Evolutionary conservation across 306 rosid species (phyloP).

Genomic region (Oemleria cerasiformis): DNA sequence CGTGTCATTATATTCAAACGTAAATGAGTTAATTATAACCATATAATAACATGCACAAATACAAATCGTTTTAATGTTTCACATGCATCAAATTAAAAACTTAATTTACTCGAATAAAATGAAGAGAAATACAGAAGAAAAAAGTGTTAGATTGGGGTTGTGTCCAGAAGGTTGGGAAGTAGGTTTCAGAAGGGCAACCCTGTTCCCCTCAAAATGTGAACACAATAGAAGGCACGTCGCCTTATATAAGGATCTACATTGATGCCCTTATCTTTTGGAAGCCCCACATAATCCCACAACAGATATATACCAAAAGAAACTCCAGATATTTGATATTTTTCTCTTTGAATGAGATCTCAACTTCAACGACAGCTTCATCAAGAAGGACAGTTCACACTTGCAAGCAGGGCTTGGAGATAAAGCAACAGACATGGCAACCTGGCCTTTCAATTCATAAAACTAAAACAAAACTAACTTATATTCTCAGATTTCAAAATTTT

Average conservation of each 20-base stretch:
- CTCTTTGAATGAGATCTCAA: too few species aligned
- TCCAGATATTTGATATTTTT: background rate
- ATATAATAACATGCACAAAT: too few species aligned
- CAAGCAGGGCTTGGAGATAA: conserved; percentile 14
- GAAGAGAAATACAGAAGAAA: too few species aligned
- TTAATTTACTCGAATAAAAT: background rate
- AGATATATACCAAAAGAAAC: too few species aligned
- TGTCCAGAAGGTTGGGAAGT: background rate
- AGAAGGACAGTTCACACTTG: background rate
- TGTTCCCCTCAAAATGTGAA: background rate
- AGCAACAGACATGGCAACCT: conserved; percentile 27
- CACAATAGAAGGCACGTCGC: conserved; percentile 3
- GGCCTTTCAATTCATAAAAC: background rate
- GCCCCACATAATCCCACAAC: conserved; percentile 14
- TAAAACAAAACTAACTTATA: too few species aligned
- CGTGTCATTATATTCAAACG: too few species aligned
- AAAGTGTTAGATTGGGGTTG: background rate
- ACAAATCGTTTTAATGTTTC: too few species aligned
- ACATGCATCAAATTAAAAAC: too few species aligned
- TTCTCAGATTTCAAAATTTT: too few species aligned
- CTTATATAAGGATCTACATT: conserved; percentile 11
- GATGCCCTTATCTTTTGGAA: conserved; percentile 2
- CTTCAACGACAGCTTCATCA: too few species aligned
- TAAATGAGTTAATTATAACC: too few species aligned
- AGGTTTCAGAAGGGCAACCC: background rate